Evolutionary conservation across 169 alveolate species (phyloP), one percentile per base, ranked within the genome.

Genomic region (Plasmodium inui): DNA sequence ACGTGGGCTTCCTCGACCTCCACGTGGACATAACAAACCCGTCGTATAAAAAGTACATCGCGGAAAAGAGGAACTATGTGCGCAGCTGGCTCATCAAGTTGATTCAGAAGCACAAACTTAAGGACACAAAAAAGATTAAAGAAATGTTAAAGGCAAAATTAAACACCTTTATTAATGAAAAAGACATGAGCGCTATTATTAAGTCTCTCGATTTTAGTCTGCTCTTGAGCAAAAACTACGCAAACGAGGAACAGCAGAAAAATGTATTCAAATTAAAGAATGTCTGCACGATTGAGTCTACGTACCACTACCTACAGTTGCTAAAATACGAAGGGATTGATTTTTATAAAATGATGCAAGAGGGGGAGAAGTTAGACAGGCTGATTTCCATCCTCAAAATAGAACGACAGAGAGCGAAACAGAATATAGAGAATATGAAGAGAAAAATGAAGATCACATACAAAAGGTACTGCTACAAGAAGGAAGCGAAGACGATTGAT

Each of bases 301-400:
- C 82, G 7, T 89, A 89, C 71, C 94, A 89, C 82, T 89, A 79
- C 71, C 46, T 89, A 55, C 94, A 89, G 46, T 32, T 89, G 53
- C 71, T 79, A 28, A 89, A 89, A 34, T 89, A 89, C 34, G 94
- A 89, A 89, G 94, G 94, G 17, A 89, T 89, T 12, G 22, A 89
- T 41, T 89, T 79, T 89, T 37, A 80, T 37, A 39, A 22, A 37
- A 80, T 89, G 17, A 19, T 76, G 14, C 55, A 80, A 5, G 32
- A 79, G 17, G 83, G 79, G 30, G 82, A 89, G 0, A 89, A 55
- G n/a, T 71, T 89, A 39, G 32, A 89, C 17, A 41, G 10, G 39
- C 26, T 89, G 5, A 89, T 89, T 37, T 79, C 30, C 34, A 7
- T 89, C 4, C 71, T 89, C 1, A 89, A 89, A 41, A 41, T 57